A percentile compares a stretch with the other conserved stretches of the same genome.
Conservation (phyloP, 768 basidiomycete genomes). For the Podaxis sp. region DNA sequence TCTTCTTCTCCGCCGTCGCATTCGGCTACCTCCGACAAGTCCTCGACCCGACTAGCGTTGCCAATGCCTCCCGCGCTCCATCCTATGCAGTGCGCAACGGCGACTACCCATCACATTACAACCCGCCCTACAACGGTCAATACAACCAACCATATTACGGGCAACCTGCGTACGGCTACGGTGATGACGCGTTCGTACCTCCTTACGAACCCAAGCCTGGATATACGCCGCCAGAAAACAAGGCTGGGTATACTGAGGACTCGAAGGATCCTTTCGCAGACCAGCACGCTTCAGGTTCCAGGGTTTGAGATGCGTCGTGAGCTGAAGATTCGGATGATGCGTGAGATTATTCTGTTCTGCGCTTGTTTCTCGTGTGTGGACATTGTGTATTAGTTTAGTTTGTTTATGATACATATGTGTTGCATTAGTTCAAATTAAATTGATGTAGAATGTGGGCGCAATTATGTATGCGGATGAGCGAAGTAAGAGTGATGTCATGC, state of each 20-base stretch:
- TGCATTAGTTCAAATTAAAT: neutral
- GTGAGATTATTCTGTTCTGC: too few relatives aligned
- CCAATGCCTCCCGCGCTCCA: constrained; percentile 51
- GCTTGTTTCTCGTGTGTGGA: neutral
- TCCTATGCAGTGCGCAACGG: constrained; percentile 35
- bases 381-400: neutral
- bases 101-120: constrained; percentile 52
- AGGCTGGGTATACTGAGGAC: constrained; percentile 1
- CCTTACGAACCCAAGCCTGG: constrained; percentile 25
- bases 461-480: too few relatives aligned
- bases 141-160: constrained; percentile 46
- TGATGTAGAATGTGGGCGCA: too few relatives aligned
- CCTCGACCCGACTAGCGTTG: constrained; percentile 62
- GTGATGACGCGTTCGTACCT: constrained; percentile 36
- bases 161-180: constrained; percentile 37
- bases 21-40: constrained; percentile 77
- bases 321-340: neutral
- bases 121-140: constrained; percentile 54
- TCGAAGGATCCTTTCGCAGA: constrained; percentile 16
- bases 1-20: constrained; percentile 63
- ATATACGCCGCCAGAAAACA: constrained; percentile 3
- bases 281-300: constrained; percentile 9
- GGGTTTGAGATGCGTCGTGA: neutral
- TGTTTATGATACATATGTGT: neutral
- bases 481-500: too few relatives aligned